Evolutionary conservation across 2,329 filamentous ascomycete genomes (phyloP).

Genomic region (Monosporascus sp.): DNA sequence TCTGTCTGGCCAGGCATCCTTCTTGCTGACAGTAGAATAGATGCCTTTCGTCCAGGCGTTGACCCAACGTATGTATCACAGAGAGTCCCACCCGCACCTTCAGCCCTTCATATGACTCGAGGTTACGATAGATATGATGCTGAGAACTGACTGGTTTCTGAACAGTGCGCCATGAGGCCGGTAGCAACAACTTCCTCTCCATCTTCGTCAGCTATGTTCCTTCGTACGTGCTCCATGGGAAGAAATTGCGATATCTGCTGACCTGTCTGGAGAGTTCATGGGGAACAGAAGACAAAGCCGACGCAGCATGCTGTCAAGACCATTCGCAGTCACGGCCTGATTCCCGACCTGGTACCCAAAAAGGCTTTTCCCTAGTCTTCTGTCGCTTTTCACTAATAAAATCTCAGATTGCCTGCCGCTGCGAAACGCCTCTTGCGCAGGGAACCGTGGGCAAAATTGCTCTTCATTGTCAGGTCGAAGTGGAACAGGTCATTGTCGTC

Average conservation of each 20-base stretch:
- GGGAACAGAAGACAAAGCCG: conserved; percentile 92
- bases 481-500: conserved; percentile 82
- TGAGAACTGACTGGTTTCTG: neutral
- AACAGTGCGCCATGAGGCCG: conserved; percentile 57
- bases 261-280: conserved; percentile 21
- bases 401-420: conserved; percentile 80
- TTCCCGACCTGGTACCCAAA: conserved; percentile 57
- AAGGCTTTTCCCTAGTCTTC: neutral
- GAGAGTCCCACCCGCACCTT: neutral
- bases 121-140: neutral
- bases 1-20: conserved; percentile 6
- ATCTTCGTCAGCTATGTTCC: conserved; percentile 89
- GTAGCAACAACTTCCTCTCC: conserved; percentile 76
- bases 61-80: conserved; percentile 47
- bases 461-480: conserved; percentile 79
- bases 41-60: conserved; percentile 85
- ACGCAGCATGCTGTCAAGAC: conserved; percentile 87
- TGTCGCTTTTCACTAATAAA: conserved; percentile 12
- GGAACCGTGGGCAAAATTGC: conserved; percentile 82
- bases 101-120: neutral
- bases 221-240: too few species aligned
- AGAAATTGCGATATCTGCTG: too few species aligned
- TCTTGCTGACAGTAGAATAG: conserved; percentile 70
- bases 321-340: conserved; percentile 73
- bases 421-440: conserved; percentile 68